Conservation (phyloP, 768 basidiomycete genomes). For the Leccinum obscurum region DNA sequence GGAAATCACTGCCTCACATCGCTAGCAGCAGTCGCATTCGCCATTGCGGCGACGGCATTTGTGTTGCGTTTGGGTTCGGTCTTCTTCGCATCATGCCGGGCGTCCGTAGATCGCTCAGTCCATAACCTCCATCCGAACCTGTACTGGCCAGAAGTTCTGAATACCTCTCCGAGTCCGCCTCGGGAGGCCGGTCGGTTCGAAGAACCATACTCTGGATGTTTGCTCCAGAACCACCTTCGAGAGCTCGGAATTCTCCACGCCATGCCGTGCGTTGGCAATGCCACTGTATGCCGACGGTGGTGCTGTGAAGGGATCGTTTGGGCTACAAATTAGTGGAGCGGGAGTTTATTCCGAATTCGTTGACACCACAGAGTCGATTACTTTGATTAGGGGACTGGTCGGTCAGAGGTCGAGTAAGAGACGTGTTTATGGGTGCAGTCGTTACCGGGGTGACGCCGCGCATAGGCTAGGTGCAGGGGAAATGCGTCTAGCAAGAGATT, state of each 20-base stretch:
- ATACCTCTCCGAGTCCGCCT: constrained; percentile 24
- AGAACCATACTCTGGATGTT: constrained; percentile 29
- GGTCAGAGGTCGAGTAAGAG: constrained; percentile 22
- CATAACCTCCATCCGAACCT: constrained; percentile 4
- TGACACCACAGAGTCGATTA: constrained; percentile 7
- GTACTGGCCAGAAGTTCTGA: constrained; percentile 17
- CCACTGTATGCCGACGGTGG: constrained; percentile 27
- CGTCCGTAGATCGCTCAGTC: constrained; percentile 9
- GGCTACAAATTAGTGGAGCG: constrained; percentile 15
- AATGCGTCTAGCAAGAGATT: constrained; percentile 41
- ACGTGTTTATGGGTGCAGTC: constrained; percentile 30
- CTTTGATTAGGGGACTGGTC: constrained; percentile 21
- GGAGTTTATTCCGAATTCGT: constrained; percentile 7
- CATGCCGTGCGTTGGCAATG: constrained; percentile 9
- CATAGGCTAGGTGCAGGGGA: constrained; percentile 46
- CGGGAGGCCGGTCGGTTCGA: constrained; percentile 16
- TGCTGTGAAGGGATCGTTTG: constrained; percentile 29
- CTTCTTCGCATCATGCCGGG: constrained; percentile 29
- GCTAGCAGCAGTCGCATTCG: constrained; percentile 24
- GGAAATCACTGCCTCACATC: constrained; percentile 25
- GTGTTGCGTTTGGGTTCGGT: constrained; percentile 35
- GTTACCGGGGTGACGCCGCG: constrained; percentile 24
- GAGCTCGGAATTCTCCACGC: constrained; percentile 24
- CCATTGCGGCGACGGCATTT: constrained; percentile 34
- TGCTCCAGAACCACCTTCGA: constrained; percentile 12